Base-by-base conservation (phyloP, 306 rosid species). In the Fragaria iinumae region DNA sequence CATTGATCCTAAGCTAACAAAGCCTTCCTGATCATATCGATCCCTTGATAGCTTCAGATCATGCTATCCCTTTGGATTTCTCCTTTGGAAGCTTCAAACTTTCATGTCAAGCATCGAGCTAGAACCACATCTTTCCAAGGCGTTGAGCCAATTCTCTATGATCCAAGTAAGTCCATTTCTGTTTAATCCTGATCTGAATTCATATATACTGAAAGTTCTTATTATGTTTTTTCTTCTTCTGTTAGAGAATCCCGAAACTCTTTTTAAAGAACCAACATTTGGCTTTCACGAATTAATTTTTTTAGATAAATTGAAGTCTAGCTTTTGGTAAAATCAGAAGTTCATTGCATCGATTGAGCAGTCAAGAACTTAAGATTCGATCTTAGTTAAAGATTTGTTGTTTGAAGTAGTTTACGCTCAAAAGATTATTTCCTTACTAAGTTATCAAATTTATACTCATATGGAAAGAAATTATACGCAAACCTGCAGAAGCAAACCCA, bases 1-100 rank as follows among this genome's bases (percentile, higher is more conserved):
- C 87, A 84, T 84, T 85, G 88, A 85, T 85, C 88, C 88, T 14
- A 76, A 76, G 48, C 62, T 70, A 16, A 39, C 44, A 29, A 17
- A 27, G 34, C 18, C 66, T 39, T 65, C 25, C n/a, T 36, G 47
- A 18, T 64, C 45, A 36, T 60, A 18, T 18, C 70, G 48, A 39
- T 34, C 16, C 59, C 13, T 27, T 12, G 1, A 17, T 59, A 29
- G 74, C 47, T 83, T 78, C 34, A 84, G 87, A 86, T 86, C 90
- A 86, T 86, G 90, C 90, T 77, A 81, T 86, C 86, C 82, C 90
- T 87, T 77, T 59, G 85, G 88, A 84, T 84, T 78, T 75, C 78
- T 84, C 88, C 88, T 84, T 57, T 71, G 64, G 85, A 70, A 66
- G 85, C 88, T 84, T 76, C 78, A 34, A 68, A 43, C 17, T 77